phyloP scores from a whole-genome alignment of 1,139 yeast genomes.

The Barnettozyma hawaiiensis region DNA sequence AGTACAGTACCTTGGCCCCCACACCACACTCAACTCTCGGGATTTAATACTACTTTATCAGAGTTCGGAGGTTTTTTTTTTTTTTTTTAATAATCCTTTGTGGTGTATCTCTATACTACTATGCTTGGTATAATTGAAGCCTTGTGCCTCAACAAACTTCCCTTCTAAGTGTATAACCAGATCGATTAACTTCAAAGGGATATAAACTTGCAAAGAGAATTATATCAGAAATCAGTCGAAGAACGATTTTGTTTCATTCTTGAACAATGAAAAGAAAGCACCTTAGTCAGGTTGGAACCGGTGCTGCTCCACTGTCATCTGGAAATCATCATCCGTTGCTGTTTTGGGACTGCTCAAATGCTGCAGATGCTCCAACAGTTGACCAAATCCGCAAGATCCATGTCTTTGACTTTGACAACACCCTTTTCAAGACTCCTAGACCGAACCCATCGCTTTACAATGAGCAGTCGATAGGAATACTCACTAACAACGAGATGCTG shows the following conservation, averaged over 20 bases:
- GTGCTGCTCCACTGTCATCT: not conserved
- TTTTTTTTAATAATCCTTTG: too few relatives aligned
- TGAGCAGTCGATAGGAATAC: conserved; percentile 25
- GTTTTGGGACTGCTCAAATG: conserved; percentile 18
- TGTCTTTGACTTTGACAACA: conserved; percentile 44
- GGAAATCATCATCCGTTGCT: conserved; percentile 13
- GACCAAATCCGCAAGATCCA: conserved; percentile 29
- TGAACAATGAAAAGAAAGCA: conserved; percentile 1
- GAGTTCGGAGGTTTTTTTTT: not conserved
- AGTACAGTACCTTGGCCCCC: too few relatives aligned
- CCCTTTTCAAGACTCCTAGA: conserved; percentile 39
- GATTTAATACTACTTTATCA: too few relatives aligned
- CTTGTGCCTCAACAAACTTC: too few relatives aligned
- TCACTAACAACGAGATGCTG: conserved; percentile 27
- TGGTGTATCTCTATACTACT: too few relatives aligned
- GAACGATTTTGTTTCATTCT: not conserved
- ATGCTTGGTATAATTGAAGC: too few relatives aligned
- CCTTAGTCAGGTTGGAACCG: not conserved
- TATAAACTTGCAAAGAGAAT: too few relatives aligned
- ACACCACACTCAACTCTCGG: too few relatives aligned
- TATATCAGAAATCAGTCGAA: too few relatives aligned
- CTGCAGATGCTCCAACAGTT: conserved; percentile 6
- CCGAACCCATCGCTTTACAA: conserved; percentile 37
- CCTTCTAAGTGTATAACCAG: too few relatives aligned
- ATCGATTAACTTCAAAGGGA: too few relatives aligned